Percentiles rank a stretch among this genome's conserved stretches.
Evolutionary conservation across 1,139 yeast species (phyloP).

Genomic region (Arxiozyma bovina): DNA sequence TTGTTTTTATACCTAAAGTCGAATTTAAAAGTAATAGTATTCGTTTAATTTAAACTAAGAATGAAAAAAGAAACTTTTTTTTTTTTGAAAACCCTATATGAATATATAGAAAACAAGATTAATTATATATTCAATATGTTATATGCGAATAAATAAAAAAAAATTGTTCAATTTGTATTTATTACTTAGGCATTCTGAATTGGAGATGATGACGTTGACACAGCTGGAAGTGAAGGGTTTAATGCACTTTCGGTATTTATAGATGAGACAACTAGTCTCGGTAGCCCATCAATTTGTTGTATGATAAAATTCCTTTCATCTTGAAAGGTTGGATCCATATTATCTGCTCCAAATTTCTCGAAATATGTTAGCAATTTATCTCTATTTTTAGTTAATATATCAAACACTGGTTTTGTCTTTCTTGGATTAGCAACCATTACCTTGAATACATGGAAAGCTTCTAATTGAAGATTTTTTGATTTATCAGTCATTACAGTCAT

Average conservation of each 20-base stretch:
- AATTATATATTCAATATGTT: neutral
- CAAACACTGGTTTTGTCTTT: constrained; percentile 69
- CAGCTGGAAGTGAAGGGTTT: neutral
- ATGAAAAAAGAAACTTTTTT: neutral
- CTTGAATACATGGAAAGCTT: constrained; percentile 88
- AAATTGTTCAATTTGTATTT: neutral
- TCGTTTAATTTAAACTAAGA: neutral
- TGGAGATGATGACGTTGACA: constrained; percentile 2
- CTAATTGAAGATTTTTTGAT: constrained; percentile 79
- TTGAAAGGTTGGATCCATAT: constrained; percentile 55
- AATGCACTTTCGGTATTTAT: constrained; percentile 11
- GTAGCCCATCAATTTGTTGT: constrained; percentile 63
- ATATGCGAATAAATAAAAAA: neutral
- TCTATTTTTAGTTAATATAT: constrained; percentile 75
- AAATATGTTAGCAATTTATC: constrained; percentile 66
- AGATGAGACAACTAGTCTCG: constrained; percentile 36
- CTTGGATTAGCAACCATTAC: constrained; percentile 92
- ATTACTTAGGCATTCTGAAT: neutral
- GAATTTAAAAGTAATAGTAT: neutral
- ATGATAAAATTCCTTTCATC: constrained; percentile 80
- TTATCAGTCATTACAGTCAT: constrained; percentile 84
- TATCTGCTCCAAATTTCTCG: constrained; percentile 51
- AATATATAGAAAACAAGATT: no score
- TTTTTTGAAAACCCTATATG: neutral
- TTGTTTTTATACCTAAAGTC: neutral